A percentile compares a stretch with the other conserved stretches of the same genome.
These are phyloP conservation scores for Fusarium torreyae DNA, from an alignment of 2,329 filamentous ascomycete genomes.

Conservation along the genomic window DNA sequence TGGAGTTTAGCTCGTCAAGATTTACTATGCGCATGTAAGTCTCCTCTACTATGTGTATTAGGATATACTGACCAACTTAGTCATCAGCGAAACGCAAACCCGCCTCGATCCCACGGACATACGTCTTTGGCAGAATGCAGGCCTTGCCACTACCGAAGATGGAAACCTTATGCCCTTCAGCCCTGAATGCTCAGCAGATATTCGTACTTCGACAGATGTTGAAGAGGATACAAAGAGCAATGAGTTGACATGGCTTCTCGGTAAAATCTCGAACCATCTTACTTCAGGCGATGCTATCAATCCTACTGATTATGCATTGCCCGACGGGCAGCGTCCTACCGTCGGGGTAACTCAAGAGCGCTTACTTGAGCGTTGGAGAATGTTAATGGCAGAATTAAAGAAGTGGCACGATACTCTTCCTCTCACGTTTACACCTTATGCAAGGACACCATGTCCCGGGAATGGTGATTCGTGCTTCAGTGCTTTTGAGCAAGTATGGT, in stretches of 20 bases:
- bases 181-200: slow-evolving; percentile 59
- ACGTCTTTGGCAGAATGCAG: slow-evolving; percentile 75
- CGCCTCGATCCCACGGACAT: slow-evolving; percentile 71
- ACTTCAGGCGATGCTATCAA: slow-evolving; percentile 67
- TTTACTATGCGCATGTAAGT: slow-evolving; percentile 42
- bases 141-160: slow-evolving; percentile 63
- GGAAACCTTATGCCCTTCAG: slow-evolving; percentile 42
- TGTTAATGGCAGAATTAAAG: slow-evolving; percentile 32
- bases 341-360: slow-evolving; percentile 45
- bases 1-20: slow-evolving; percentile 47
- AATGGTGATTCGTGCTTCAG: not conserved
- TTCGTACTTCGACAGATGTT: slow-evolving; percentile 64
- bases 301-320: slow-evolving; percentile 48
- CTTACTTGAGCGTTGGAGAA: slow-evolving; percentile 37
- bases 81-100: slow-evolving; percentile 48
- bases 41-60: no score
- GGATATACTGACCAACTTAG: not conserved
- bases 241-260: slow-evolving; percentile 75
- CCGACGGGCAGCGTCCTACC: slow-evolving; percentile 27
- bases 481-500: slow-evolving; percentile 71
- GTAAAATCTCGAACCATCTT: slow-evolving; percentile 77
- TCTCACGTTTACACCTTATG: slow-evolving; percentile 28
- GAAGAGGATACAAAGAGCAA: slow-evolving; percentile 76
- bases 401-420: slow-evolving; percentile 42
- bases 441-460: slow-evolving; percentile 20